Evolutionary conservation across 2,329 filamentous ascomycete species (phyloP), one percentile per base, ranked within the genome.

Genomic region (Ascochyta koolunga): DNA sequence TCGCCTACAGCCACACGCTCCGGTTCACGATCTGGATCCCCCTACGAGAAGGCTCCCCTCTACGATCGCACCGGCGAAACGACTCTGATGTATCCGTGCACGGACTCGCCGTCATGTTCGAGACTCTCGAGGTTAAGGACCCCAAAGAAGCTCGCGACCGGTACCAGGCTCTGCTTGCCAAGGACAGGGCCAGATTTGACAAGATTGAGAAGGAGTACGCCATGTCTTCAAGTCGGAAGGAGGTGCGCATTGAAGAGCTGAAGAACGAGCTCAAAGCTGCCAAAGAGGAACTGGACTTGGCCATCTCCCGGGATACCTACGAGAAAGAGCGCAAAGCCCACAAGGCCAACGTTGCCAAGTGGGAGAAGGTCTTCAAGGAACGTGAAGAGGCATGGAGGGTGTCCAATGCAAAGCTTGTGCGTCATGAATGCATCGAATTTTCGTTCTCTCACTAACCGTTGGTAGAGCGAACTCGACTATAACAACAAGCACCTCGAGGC

Each of bases 61-160:
- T 64, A 31, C 61, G 61, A 50, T 61, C 61, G 39, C 71, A 73
- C 53, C 57, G 66, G 18, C 66, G 75, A 27, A 76, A 69, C 54
- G 71, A 72, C 57, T 76, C 72, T 18, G 71, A 75, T 35, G 64
- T 71, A 18, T 71, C 70, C 24, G 75, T 76, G 15, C 71, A 71
- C 33, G 77, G 77, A 35, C 74, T 82, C 67, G 88, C 90, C 58
- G 86, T 84, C 67, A 88, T 89, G 73, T 90, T 91, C 74, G 89
- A 91, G 77, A 83, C 80, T 52, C 79, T 91, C 31, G 83, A 87
- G 52, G 76, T 82, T 52, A 77, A 78, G 66, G 79, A 82, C 64
- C 72, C 73, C 49, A 74, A 78, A 42, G 77, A 80, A 61, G 70
- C 74, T 56, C 73, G 74, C 48, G 73, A 74, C 47, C 74, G 75